Evolutionary conservation across 768 basidiomycete species (phyloP), one percentile per base, ranked within the genome.

Genomic region (Gautieria morchelliformis): DNA sequence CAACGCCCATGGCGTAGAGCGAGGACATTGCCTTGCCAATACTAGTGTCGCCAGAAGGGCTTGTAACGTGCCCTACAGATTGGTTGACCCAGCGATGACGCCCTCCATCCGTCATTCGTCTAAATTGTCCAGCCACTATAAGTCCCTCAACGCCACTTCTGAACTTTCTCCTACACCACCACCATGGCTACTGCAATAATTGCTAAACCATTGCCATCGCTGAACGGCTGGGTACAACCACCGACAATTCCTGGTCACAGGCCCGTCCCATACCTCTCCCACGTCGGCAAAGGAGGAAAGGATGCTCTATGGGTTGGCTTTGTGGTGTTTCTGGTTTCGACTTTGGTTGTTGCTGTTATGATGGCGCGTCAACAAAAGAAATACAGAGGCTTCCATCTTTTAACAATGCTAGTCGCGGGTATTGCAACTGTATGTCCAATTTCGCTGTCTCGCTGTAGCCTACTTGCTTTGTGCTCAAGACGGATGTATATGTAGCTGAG

Each of bases 241-340:
- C 51, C 51, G 6, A 52, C 51, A 22, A 35, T 52, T 4, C 51
- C 51, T 37, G n/a, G 19, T 19, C 35, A 33, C 20, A 2, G 40
- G 33, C 51, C 51, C 14, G 14, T 39, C 22, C 41, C 55, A 2
- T 56, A 46, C 32, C 33, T 14, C 20, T 30, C 46, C 9, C 45
- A 47, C 35, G 33, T 56, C 41, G 45, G 30, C 4, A 47, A 37
- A 24, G n/a, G n/a, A 3, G 55, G 55, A 11, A 17, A 20, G 24
- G 46, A 56, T 22, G 33, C 47, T 3, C 55, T 56, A 5, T 56
- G 55, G 55, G 35, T 49, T 17, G 45, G 45, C n/a, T 56, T 56
- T 19, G 45, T 56, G 3, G 35, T 56, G 17, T 56, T 46, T 27
- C 14, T 56, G 45, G 20, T 56, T 14, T 41, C 55, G 20, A 56